A percentile compares a stretch with the other conserved stretches of the same genome.
phyloP scores from a whole-genome alignment of 1,139 yeast genomes.

The Pichia sp. region DNA sequence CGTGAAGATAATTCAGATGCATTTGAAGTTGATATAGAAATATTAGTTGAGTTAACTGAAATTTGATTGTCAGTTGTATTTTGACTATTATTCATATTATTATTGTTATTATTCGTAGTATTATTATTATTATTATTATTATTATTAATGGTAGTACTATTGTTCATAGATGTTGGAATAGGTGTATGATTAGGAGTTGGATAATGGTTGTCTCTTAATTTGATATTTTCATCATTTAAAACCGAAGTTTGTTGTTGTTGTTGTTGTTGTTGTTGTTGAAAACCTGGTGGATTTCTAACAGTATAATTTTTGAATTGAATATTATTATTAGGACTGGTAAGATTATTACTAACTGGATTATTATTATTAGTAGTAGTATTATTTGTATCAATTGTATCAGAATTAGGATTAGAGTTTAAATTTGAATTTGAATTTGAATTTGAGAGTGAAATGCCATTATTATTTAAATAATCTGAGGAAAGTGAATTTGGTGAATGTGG shows the following conservation, averaged over 20 bases:
- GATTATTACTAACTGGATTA: neutral
- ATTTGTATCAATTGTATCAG: too few species aligned
- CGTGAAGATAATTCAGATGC: neutral
- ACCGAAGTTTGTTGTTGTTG: neutral
- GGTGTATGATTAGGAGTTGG: slow-evolving; percentile 29
- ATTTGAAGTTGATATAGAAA: neutral
- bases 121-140: neutral
- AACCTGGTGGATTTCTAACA: slow-evolving; percentile 10
- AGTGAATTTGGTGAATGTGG: slow-evolving; percentile 5
- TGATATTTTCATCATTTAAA: neutral
- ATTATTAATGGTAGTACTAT: slow-evolving; percentile 8
- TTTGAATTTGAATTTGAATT: too few species aligned
- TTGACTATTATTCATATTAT: neutral
- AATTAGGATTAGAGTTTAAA: too few species aligned
- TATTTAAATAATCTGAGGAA: slow-evolving; percentile 2
- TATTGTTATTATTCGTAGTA: slow-evolving; percentile 7
- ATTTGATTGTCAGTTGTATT: too few species aligned
- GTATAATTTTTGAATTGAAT: slow-evolving; percentile 13
- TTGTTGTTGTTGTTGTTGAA: slow-evolving; percentile 1
- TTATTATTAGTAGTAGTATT: neutral
- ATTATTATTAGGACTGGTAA: neutral
- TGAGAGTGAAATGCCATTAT: neutral
- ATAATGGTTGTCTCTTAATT: slow-evolving; percentile 2
- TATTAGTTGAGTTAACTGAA: neutral
- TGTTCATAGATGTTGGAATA: slow-evolving; percentile 8